phyloP scores from a whole-genome alignment of 768 basidiomycete species.

The Rhodotorula diobovata region DNA sequence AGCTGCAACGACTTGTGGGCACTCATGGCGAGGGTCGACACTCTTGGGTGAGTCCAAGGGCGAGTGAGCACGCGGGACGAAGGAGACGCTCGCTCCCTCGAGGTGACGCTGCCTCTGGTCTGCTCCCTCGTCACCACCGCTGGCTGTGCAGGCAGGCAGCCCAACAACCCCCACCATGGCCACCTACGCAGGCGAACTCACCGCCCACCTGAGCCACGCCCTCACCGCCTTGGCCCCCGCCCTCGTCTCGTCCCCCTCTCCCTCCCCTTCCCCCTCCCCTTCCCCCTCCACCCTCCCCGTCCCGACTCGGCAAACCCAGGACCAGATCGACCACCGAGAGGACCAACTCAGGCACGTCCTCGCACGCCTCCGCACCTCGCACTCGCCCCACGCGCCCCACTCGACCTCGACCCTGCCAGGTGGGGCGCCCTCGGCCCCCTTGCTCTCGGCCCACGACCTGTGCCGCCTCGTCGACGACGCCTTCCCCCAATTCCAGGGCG shows the following conservation, averaged over 20 bases:
- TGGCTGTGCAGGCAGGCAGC: background rate
- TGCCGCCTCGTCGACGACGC: constrained; percentile 10
- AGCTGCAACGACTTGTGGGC: constrained; percentile 5
- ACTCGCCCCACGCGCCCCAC: no score
- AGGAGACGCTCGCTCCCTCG: no score
- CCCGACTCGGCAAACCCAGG: background rate
- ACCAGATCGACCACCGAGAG: background rate
- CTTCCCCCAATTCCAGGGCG: constrained; percentile 33
- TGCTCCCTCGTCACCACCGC: no score
- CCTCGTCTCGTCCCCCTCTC: constrained; percentile 7
- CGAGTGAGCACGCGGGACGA: no score
- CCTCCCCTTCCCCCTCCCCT: background rate
- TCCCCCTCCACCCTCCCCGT: background rate
- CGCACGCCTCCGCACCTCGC: constrained; percentile 4
- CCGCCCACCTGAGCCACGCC: background rate
- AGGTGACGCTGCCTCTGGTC: no score
- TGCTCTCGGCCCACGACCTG: background rate
- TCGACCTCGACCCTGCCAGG: background rate
- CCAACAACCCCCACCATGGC: background rate
- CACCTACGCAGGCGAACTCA: constrained; percentile 18
- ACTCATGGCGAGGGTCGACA: background rate
- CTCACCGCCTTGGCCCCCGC: background rate
- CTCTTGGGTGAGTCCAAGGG: no score
- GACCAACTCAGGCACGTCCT: constrained; percentile 1
- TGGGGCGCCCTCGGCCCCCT: background rate